Conservation (phyloP, 2,329 filamentous ascomycete species). For the Rosellinia necatrix region DNA sequence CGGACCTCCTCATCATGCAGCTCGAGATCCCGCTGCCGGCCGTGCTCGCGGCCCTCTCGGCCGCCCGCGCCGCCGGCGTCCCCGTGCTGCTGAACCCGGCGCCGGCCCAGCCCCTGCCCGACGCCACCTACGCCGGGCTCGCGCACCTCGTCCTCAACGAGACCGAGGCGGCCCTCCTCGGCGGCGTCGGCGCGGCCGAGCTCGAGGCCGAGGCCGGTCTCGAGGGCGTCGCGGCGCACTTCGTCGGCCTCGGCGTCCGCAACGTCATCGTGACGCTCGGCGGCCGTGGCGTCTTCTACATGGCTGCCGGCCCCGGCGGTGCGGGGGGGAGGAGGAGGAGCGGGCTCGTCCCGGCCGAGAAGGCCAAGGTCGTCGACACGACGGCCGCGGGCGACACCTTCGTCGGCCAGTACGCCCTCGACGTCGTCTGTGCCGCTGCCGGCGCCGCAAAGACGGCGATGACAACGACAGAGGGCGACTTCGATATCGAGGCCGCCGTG, state of each 20-base stretch:
- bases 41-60: slow-evolving; percentile 63
- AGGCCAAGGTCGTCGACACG: slow-evolving; percentile 83
- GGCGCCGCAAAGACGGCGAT: slow-evolving; percentile 25
- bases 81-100: slow-evolving; percentile 85
- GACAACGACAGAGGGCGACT: too few relatives aligned
- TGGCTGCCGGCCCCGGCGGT: slow-evolving; percentile 44
- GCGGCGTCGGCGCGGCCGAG: slow-evolving; percentile 55
- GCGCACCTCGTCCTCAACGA: slow-evolving; percentile 88
- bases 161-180: slow-evolving; percentile 80
- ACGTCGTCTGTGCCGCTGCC: slow-evolving; percentile 57
- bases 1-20: slow-evolving; percentile 75
- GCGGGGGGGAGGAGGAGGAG: slow-evolving; percentile 42
- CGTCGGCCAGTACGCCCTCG: slow-evolving; percentile 83
- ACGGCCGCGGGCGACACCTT: slow-evolving; percentile 96
- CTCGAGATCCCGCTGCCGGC: slow-evolving; percentile 75
- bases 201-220: slow-evolving; percentile 54
- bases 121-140: slow-evolving; percentile 67
- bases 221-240: slow-evolving; percentile 57
- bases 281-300: slow-evolving; percentile 74
- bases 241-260: slow-evolving; percentile 70
- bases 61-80: slow-evolving; percentile 53
- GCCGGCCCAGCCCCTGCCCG: slow-evolving; percentile 71
- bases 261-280: slow-evolving; percentile 87
- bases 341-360: slow-evolving; percentile 65
- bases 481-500: slow-evolving; percentile 64